These are phyloP conservation scores for Fusarium robinianum DNA, from an alignment of 2,329 filamentous ascomycete genomes.

Conservation along the genomic window DNA sequence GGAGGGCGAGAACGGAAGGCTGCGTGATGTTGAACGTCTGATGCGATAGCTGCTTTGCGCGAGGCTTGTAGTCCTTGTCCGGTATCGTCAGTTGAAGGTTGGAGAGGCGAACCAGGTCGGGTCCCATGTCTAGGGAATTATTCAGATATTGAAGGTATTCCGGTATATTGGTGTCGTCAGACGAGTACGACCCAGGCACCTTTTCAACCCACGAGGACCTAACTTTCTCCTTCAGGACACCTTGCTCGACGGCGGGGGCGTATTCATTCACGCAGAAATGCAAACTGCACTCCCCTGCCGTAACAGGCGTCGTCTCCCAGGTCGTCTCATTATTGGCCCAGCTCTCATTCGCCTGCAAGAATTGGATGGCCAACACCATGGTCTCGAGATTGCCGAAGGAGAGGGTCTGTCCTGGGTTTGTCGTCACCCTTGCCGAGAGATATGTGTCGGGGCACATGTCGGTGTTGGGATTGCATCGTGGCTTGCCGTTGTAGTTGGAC, in stretches of 20 bases:
- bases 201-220: slow-evolving; percentile 1
- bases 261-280: slow-evolving; percentile 19
- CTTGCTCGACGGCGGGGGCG: neutral
- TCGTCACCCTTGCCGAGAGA: slow-evolving; percentile 3
- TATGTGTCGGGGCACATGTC: slow-evolving; percentile 6
- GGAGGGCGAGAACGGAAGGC: neutral
- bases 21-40: slow-evolving; percentile 16
- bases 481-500: slow-evolving; percentile 4
- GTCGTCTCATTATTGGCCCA: slow-evolving; percentile 4
- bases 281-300: slow-evolving; percentile 10
- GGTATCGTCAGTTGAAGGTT: slow-evolving; percentile 18
- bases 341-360: slow-evolving; percentile 1
- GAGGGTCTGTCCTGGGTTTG: slow-evolving; percentile 10
- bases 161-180: fast-evolving
- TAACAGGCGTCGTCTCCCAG: slow-evolving; percentile 10
- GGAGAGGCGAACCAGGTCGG: neutral
- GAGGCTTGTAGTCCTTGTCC: neutral
- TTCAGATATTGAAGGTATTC: slow-evolving; percentile 7
- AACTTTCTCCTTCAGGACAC: slow-evolving; percentile 3
- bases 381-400: slow-evolving; percentile 4
- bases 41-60: neutral
- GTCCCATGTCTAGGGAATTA: slow-evolving; percentile 1
- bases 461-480: neutral
- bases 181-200: neutral
- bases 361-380: slow-evolving; percentile 9